Evolutionary conservation across 2,329 filamentous ascomycete genomes (phyloP).

Genomic region (Ceratocystis ficicola): DNA sequence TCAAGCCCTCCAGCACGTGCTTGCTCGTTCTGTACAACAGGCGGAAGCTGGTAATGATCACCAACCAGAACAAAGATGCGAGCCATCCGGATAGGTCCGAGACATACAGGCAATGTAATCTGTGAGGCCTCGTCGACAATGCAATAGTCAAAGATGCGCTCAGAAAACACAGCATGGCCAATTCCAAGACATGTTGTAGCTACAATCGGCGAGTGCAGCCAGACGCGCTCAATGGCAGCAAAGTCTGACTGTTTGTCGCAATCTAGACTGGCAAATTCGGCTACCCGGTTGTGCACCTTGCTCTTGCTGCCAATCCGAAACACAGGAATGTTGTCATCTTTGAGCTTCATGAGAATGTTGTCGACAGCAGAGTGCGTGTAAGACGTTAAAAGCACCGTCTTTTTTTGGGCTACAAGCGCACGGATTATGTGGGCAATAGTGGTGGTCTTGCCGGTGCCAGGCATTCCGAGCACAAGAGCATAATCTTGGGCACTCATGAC

Average conservation of each 20-base stretch:
- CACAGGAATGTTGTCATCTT: constrained; percentile 62
- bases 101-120: constrained; percentile 87
- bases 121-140: constrained; percentile 98
- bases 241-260: constrained; percentile 61
- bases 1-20: constrained; percentile 79
- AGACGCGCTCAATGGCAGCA: constrained; percentile 71
- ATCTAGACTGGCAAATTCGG: constrained; percentile 70
- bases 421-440: constrained; percentile 96
- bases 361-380: constrained; percentile 97
- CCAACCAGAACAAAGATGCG: constrained; percentile 88
- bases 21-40: constrained; percentile 83
- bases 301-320: constrained; percentile 73
- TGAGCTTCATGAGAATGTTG: constrained; percentile 91
- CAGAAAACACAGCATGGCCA: constrained; percentile 75
- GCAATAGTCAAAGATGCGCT: constrained; percentile 90
- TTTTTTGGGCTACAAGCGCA: constrained; percentile 74
- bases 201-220: constrained; percentile 77
- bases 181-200: constrained; percentile 91
- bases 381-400: constrained; percentile 83
- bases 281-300: constrained; percentile 81
- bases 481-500: constrained; percentile 95
- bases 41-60: constrained; percentile 91
- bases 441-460: constrained; percentile 93
- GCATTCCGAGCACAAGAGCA: constrained; percentile 95
- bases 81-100: constrained; percentile 88